These are phyloP conservation scores for Backusella mclennaniae DNA, from an alignment of 192 early-diverging fungal species.

Conservation along the genomic window DNA sequence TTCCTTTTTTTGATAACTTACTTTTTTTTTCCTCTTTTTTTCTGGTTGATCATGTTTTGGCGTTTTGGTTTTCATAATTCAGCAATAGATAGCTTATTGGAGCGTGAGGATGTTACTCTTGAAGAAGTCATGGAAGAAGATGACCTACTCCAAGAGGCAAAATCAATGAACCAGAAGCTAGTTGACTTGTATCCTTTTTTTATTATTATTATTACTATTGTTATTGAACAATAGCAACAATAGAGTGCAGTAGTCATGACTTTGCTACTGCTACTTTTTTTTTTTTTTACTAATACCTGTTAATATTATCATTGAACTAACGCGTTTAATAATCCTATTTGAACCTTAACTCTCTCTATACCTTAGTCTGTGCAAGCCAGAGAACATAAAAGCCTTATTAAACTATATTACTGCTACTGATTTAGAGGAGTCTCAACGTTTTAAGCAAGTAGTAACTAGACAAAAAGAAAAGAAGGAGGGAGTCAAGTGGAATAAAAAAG, in stretches of 20 bases:
- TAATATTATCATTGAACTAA: neutral
- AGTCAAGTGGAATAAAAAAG: neutral
- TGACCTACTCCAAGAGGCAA: conserved; percentile 93
- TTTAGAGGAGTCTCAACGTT: conserved; percentile 75
- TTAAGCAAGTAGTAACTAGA: conserved; percentile 59
- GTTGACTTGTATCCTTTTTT: conserved; percentile 71
- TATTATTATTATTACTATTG: neutral
- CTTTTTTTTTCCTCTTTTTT: neutral
- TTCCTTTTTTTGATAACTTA: conserved; percentile 3
- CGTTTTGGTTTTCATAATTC: conserved; percentile 93
- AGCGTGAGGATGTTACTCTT: conserved; percentile 85
- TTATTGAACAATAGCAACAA: neutral
- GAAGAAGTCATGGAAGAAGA: conserved; percentile 92
- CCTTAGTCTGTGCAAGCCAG: conserved; percentile 72
- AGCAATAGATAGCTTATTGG: conserved; percentile 88
- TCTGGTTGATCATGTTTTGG: conserved; percentile 73
- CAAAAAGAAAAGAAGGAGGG: neutral
- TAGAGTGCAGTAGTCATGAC: neutral
- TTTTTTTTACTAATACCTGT: neutral
- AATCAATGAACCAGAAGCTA: conserved; percentile 87
- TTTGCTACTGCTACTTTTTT: neutral
- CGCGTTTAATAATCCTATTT: neutral
- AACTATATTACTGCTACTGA: conserved; percentile 83
- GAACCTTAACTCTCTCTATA: neutral
- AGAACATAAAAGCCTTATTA: conserved; percentile 71